Evolutionary conservation across 2,329 filamentous ascomycete species (phyloP), one percentile per base, ranked within the genome.

Genomic region (Phialophora verrucosa): DNA sequence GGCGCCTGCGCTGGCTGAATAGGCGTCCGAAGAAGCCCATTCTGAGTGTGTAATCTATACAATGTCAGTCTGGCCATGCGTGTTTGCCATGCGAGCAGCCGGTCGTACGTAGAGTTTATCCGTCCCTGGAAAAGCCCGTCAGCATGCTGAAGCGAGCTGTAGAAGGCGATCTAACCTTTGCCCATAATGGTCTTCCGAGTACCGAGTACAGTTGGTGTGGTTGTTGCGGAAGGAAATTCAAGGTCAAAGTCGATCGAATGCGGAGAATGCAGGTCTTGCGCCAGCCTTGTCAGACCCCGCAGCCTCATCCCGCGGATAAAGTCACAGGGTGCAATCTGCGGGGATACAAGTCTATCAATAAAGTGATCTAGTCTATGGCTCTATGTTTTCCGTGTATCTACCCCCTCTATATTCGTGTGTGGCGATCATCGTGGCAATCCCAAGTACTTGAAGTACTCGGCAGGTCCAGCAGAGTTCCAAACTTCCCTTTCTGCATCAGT

Each of bases 21-120:
- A 97, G 66, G 92, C 89, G 78, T 97, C 93, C 56, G 90, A 88
- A 5, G 93, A 97, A 7, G 92, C 90, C 95, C 95, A 99, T 84
- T 99, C 95, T 49, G 92, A 96, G 81, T 99, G 96, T 63, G 95
- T 99, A 75, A 99, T 99, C 85, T 88, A 62, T 20, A 57, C 67
- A 59, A 50, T 27, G 57, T 65, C 27, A 50, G 57, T 38, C 14
- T n/a, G 17, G 17, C 38, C 38, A n/a, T 44, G 4, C 38, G 2
- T 7, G 17, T 44, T n/a, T 44, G 17, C 17, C 38, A 17, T 31
- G 25, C 25, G 53, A 14, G 25, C 25, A 12, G 25, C n/a, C 29
- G 12, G 53, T 38, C 78, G 62, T 81, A 83, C 81, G 69, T 83
- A 83, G 63, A 83, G 78, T 67, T 83, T 83, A 73, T 83, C 81